These are phyloP conservation scores for Termitomyces sp. DNA, from an alignment of 768 basidiomycete species.

Conservation along the genomic window DNA sequence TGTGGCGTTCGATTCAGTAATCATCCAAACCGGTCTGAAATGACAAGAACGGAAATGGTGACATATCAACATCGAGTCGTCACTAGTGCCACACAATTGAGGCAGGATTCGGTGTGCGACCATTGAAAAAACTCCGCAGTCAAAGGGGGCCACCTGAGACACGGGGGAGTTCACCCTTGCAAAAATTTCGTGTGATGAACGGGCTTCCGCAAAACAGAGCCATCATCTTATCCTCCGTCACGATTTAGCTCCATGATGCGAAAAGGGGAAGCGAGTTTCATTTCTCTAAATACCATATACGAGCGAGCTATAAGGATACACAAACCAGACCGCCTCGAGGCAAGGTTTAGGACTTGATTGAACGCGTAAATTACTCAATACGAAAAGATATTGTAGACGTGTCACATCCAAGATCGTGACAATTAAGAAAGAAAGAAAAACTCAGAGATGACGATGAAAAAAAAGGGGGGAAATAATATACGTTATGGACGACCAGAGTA, in stretches of 20 bases:
- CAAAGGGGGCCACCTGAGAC: too few species aligned
- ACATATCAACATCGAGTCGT: too few species aligned
- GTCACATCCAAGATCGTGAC: slow-evolving; percentile 6
- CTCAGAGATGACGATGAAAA: neutral
- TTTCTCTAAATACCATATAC: neutral
- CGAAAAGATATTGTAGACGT: slow-evolving; percentile 6
- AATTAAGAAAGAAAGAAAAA: slow-evolving; percentile 1
- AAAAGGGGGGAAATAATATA: neutral
- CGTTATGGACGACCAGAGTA: neutral
- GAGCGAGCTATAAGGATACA: neutral
- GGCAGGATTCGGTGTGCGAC: neutral
- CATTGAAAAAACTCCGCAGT: neutral
- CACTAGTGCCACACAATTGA: neutral
- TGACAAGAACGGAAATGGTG: too few species aligned
- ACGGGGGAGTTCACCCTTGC: too few species aligned
- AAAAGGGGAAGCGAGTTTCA: too few species aligned
- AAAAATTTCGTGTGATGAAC: too few species aligned
- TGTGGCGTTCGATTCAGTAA: too few species aligned
- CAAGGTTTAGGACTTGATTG: neutral
- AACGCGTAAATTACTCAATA: slow-evolving; percentile 3
- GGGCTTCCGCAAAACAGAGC: too few species aligned
- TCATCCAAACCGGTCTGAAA: too few species aligned
- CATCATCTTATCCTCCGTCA: too few species aligned
- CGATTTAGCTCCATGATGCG: too few species aligned
- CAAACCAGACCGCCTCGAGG: neutral